phyloP scores from a whole-genome alignment of 257 asterid genomes.

The Ballota nigra region DNA sequence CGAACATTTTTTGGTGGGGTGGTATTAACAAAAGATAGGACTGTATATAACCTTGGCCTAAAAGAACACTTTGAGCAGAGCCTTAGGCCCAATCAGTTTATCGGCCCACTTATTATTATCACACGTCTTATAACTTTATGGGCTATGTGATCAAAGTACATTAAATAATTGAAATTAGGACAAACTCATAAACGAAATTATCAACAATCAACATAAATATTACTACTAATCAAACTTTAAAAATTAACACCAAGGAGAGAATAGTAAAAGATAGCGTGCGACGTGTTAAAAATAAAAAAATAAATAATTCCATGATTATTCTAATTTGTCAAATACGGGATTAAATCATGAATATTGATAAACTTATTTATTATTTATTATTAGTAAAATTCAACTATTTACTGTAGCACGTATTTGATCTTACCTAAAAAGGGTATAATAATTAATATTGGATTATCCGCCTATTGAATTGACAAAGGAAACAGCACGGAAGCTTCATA shows the following conservation, averaged over 20 bases:
- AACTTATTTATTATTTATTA: background rate
- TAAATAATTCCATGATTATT: background rate
- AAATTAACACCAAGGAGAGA: background rate
- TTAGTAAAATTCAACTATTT: background rate
- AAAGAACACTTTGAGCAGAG: background rate
- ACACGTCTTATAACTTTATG: background rate
- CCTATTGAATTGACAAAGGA: constrained; percentile 14
- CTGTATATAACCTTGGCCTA: too few relatives aligned
- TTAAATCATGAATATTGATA: too few relatives aligned
- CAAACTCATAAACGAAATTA: background rate
- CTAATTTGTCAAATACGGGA: background rate
- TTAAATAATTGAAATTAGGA: background rate
- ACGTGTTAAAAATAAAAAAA: background rate
- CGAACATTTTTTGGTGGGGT: too few relatives aligned
- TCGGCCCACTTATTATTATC: background rate
- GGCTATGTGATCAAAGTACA: background rate
- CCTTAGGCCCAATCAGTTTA: background rate
- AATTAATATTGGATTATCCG: background rate
- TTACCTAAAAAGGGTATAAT: background rate
- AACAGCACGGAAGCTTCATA: constrained; percentile 29
- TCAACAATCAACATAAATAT: background rate
- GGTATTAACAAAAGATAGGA: too few relatives aligned
- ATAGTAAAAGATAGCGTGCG: background rate
- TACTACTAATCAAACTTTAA: background rate
- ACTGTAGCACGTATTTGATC: background rate